Evolutionary conservation across 208 protist species (phyloP).

Genomic region (Trypanosoma scelopori): DNA sequence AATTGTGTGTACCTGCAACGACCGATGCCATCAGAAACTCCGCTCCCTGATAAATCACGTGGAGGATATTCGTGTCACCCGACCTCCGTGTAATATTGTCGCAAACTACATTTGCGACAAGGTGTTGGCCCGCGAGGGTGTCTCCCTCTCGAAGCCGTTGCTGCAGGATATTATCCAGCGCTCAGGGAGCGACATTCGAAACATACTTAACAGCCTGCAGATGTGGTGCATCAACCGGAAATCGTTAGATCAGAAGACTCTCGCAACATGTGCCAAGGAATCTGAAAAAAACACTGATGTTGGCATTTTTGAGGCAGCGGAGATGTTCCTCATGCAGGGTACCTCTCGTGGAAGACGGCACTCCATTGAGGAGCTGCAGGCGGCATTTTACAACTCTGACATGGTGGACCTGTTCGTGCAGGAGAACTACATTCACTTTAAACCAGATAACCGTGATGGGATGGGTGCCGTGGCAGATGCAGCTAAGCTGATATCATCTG

Average conservation of each 20-base stretch:
- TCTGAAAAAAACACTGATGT: slow-evolving; percentile 91
- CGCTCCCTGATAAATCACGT: slow-evolving; percentile 94
- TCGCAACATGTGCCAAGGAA: slow-evolving; percentile 65
- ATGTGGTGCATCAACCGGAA: slow-evolving; percentile 78
- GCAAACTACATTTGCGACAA: slow-evolving; percentile 85
- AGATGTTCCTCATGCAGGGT: slow-evolving; percentile 84
- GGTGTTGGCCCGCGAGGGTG: slow-evolving; percentile 89
- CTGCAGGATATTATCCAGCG: slow-evolving; percentile 90
- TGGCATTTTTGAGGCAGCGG: slow-evolving; percentile 90
- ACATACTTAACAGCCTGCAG: slow-evolving; percentile 96
- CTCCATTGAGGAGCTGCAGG: slow-evolving; percentile 73
- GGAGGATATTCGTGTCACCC: slow-evolving; percentile 93
- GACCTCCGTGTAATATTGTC: slow-evolving; percentile 87
- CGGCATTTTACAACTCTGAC: slow-evolving; percentile 91
- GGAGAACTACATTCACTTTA: slow-evolving; percentile 95
- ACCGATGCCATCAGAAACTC: slow-evolving; percentile 94
- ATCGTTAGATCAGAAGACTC: slow-evolving; percentile 59
- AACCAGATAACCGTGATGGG: slow-evolving; percentile 48
- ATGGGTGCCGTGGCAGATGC: slow-evolving; percentile 58
- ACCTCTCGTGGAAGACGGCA: slow-evolving; percentile 54
- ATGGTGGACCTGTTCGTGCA: slow-evolving; percentile 95
- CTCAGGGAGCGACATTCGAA: slow-evolving; percentile 95
- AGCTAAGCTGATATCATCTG: slow-evolving; percentile 64
- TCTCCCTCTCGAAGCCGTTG: slow-evolving; percentile 81
- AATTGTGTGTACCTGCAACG: slow-evolving; percentile 99